These are phyloP conservation scores for Xylariaceae sp. DNA, from an alignment of 2,329 filamentous ascomycete species.

Conservation along the genomic window DNA sequence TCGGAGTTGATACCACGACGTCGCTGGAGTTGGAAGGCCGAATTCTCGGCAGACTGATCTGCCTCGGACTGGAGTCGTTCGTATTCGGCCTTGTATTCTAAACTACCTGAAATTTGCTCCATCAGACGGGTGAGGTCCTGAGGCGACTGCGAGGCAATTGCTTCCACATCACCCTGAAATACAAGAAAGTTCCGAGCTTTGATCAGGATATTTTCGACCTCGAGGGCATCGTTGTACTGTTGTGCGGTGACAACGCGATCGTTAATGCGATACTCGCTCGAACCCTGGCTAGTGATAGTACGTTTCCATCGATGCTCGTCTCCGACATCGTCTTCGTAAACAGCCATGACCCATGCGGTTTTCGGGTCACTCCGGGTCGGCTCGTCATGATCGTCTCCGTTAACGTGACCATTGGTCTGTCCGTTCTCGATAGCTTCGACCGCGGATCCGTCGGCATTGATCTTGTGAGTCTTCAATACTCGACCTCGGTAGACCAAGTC, in stretches of 20 bases:
- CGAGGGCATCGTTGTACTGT: constrained; percentile 88
- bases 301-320: constrained; percentile 96
- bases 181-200: constrained; percentile 97
- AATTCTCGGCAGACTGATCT: constrained; percentile 82
- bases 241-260: constrained; percentile 81
- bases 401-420: constrained; percentile 55
- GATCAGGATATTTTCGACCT: constrained; percentile 93
- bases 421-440: constrained; percentile 53
- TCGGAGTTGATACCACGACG: constrained; percentile 94
- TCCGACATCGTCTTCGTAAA: constrained; percentile 95
- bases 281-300: constrained; percentile 79
- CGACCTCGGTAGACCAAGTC: constrained; percentile 95
- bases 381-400: constrained; percentile 56
- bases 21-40: constrained; percentile 80
- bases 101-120: constrained; percentile 93
- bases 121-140: constrained; percentile 90
- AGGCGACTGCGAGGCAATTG: constrained; percentile 90
- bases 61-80: constrained; percentile 82
- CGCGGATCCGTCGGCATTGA: constrained; percentile 84
- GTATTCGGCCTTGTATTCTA: constrained; percentile 93
- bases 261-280: constrained; percentile 96
- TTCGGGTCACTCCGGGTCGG: constrained; percentile 78
- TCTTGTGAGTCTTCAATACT: constrained; percentile 84
- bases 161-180: constrained; percentile 96
- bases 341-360: constrained; percentile 97